A percentile compares a stretch with the other conserved stretches of the same genome.
Conservation (phyloP, 169 alveolate species). For the Ichthyophthirius multifiliis region DNA sequence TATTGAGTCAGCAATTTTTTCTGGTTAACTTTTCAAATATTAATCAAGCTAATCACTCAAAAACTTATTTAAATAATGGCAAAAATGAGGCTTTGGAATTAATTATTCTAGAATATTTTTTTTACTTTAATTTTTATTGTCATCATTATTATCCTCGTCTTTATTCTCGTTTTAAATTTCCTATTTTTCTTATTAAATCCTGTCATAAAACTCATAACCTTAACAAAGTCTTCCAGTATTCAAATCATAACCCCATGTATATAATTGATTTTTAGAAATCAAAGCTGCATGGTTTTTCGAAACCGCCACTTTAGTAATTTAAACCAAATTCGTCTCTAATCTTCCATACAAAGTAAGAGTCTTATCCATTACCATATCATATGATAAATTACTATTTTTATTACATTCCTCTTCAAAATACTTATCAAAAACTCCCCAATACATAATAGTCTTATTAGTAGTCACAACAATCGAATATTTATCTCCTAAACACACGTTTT, state of each 20-base stretch:
- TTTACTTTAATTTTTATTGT: background rate
- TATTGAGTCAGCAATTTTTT: too few relatives aligned
- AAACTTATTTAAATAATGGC: too few relatives aligned
- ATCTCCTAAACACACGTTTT: constrained; percentile 31
- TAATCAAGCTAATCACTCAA: too few relatives aligned
- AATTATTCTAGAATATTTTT: background rate
- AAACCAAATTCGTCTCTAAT: background rate
- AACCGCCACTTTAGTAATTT: background rate
- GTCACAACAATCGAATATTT: constrained; percentile 47
- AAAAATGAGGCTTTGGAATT: too few relatives aligned
- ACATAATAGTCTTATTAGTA: constrained; percentile 1
- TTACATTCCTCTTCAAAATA: background rate
- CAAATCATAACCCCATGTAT: constrained; percentile 43
- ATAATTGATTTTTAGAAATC: constrained; percentile 8
- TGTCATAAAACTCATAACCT: background rate
- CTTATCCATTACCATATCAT: background rate
- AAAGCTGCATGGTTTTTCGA: constrained; percentile 32
- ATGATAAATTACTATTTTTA: background rate
- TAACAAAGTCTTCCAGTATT: constrained; percentile 14
- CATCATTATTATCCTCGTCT: background rate
- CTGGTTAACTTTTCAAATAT: too few relatives aligned
- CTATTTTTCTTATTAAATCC: background rate
- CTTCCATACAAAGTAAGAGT: background rate
- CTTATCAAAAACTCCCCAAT: constrained; percentile 45
- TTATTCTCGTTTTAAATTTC: background rate